Evolutionary conservation across 208 protist genomes (phyloP).

Genomic region (Angomonas desouzai): DNA sequence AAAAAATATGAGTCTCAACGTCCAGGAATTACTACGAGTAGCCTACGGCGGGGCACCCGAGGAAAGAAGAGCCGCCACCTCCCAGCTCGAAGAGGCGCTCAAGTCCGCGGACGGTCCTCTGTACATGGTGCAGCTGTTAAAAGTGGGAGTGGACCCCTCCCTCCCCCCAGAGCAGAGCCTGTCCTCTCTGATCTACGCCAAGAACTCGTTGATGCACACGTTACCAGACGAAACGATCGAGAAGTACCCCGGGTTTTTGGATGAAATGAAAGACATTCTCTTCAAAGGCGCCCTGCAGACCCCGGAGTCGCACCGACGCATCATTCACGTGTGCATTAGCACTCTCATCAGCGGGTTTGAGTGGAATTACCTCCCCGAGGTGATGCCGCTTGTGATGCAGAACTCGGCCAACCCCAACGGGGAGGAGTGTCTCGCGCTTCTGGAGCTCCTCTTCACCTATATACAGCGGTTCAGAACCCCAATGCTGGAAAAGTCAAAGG

Average conservation of each 20-base stretch:
- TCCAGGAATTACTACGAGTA: slow-evolving; percentile 64
- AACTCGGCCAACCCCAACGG: slow-evolving; percentile 7
- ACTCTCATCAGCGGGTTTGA: slow-evolving; percentile 66
- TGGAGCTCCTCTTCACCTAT: slow-evolving; percentile 75
- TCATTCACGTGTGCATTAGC: slow-evolving; percentile 54
- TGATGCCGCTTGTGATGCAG: slow-evolving; percentile 49
- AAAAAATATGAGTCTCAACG: slow-evolving; percentile 25
- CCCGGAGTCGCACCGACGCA: slow-evolving; percentile 53
- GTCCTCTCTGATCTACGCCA: slow-evolving; percentile 77
- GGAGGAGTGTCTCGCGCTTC: slow-evolving; percentile 31
- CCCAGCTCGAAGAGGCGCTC: slow-evolving; percentile 51
- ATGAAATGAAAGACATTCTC: slow-evolving; percentile 58
- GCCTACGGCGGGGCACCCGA: slow-evolving; percentile 78
- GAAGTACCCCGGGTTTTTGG: slow-evolving; percentile 29
- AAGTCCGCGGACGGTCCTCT: slow-evolving; percentile 33
- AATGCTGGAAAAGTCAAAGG: slow-evolving; percentile 29
- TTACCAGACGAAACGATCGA: slow-evolving; percentile 43
- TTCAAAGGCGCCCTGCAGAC: slow-evolving; percentile 55
- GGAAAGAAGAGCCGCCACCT: slow-evolving; percentile 60
- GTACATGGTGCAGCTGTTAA: slow-evolving; percentile 61
- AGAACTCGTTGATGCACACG: slow-evolving; percentile 74
- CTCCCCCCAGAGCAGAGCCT: slow-evolving; percentile 61
- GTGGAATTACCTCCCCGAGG: slow-evolving; percentile 76
- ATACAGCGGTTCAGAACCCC: slow-evolving; percentile 71
- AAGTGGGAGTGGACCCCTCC: slow-evolving; percentile 40